phyloP scores from a whole-genome alignment of 2,329 filamentous ascomycete species.

The Dryadomyces quercus-mongolicae region DNA sequence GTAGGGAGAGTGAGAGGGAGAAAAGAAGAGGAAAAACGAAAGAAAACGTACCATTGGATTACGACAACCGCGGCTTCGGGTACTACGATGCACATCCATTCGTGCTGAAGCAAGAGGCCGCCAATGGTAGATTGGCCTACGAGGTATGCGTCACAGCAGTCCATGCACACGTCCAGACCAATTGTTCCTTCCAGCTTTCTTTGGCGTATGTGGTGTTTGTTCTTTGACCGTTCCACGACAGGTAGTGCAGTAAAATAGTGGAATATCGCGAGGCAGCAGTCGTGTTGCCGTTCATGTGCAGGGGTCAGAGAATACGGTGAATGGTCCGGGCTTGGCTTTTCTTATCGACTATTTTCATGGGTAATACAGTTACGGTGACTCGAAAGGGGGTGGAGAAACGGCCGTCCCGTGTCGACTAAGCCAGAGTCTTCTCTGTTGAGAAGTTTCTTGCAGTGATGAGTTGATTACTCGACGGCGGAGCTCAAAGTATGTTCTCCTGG shows the following conservation, averaged over 20 bases:
- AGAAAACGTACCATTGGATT: not conserved
- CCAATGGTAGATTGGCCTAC: not conserved
- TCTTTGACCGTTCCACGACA: not conserved
- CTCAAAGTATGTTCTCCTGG: too few species aligned
- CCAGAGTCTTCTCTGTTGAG: too few species aligned
- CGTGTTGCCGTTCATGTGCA: not conserved
- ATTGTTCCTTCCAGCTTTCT: too few species aligned
- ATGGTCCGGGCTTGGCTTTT: not conserved
- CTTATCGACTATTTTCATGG: too few species aligned
- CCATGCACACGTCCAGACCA: too few species aligned
- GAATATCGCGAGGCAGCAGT: conserved; percentile 1
- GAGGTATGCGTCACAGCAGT: too few species aligned
- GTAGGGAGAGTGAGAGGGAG: not conserved
- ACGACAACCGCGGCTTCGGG: not conserved
- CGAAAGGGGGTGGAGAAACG: too few species aligned
- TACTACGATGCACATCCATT: not conserved
- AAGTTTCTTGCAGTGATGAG: too few species aligned
- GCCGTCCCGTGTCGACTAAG: too few species aligned
- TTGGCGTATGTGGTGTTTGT: too few species aligned
- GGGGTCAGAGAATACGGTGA: not conserved
- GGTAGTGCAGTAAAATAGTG: not conserved
- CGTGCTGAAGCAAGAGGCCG: not conserved
- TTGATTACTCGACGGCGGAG: too few species aligned
- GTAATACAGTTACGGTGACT: too few species aligned
- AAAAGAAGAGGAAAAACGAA: not conserved